Base-by-base conservation (phyloP, 352 stramenopile genomes). In the Globisporangium apiculatum region DNA sequence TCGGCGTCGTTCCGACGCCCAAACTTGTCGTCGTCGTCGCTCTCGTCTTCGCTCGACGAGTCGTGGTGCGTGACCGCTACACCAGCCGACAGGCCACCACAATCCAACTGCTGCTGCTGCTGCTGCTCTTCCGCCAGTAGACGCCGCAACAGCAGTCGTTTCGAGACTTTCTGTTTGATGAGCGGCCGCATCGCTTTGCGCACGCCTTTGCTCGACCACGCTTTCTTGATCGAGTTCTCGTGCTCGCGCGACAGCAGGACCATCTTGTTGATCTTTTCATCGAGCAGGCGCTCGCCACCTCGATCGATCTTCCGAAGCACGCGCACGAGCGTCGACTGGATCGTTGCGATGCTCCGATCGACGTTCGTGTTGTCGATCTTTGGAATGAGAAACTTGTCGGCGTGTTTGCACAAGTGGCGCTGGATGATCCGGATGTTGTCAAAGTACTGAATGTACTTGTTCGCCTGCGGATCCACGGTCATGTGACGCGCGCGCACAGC, bases 391-490 rank as follows among this genome's bases (percentile, higher is more conserved):
- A 65, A 87, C 48, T 85, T 80, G 62, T 95, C 83, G 15, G 83
- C 85, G 56, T 92, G 72, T 64, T 95, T 95, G 64, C 81, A 90
- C 24, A 92, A 64, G 61, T 93, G 79, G 41, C 79, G 77, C 72
- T 95, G 85, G 61, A 95, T 95, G 62, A 91, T 87, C 64, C 83
- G 83, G 60, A 95, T 95, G 60, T 95, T 95, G 66, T 93, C 85
- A 62, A 95, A 95, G 67, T 92, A 87, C 59, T 93, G 89, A 61
- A 95, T 95, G 67, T 95, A 95, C 68, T 95, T 95, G 71, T 95
- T 95, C 55, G 87, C 80, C 62, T 93, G 81, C 11, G 85, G 85
- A 55, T 93, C 81, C 53, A 95, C 88, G 47, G 85, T 95, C 85
- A 95, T 95, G 73, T 95, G 83, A 0, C 83, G 75, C 37, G 85